A percentile compares a stretch with the other conserved stretches of the same genome.
Conservation (phyloP, 176 grass and related monocot species). For the Coix lacrymajobi region DNA sequence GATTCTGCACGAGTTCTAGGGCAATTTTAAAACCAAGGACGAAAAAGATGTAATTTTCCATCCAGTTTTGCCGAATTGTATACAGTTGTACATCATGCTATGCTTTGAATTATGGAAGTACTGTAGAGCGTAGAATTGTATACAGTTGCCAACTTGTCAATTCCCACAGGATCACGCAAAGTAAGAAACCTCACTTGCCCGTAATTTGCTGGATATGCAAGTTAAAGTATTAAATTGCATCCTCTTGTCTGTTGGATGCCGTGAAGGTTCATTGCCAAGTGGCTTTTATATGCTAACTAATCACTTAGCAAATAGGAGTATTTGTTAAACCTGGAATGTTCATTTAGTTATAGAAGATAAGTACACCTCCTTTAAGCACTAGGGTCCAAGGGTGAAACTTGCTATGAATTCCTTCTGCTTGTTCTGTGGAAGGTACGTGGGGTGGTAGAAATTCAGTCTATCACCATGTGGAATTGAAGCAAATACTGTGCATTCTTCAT, state of each 20-base stretch:
- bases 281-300: slow-evolving; percentile 24
- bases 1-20: slow-evolving; percentile 20
- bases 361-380: background rate
- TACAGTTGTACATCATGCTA: slow-evolving; percentile 4
- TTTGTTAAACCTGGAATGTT: slow-evolving; percentile 30
- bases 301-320: background rate
- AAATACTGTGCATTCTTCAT: slow-evolving; percentile 1
- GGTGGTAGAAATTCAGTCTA: background rate
- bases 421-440: background rate
- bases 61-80: slow-evolving; percentile 1
- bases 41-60: background rate
- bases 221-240: slow-evolving; percentile 30
- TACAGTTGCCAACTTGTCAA: slow-evolving; percentile 13
- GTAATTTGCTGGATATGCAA: slow-evolving; percentile 39
- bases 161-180: slow-evolving; percentile 46
- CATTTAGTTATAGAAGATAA: background rate
- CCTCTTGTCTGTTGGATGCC: slow-evolving; percentile 25
- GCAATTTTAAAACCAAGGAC: slow-evolving; percentile 3
- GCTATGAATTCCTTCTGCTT: background rate
- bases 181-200: slow-evolving; percentile 40
- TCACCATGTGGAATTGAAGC: background rate
- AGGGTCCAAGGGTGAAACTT: background rate
- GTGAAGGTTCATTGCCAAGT: slow-evolving; percentile 40
- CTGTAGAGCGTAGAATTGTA: slow-evolving; percentile 10
- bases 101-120: background rate